phyloP scores from a whole-genome alignment of 305 asterid genomes.

The Coffea humblotiana region DNA sequence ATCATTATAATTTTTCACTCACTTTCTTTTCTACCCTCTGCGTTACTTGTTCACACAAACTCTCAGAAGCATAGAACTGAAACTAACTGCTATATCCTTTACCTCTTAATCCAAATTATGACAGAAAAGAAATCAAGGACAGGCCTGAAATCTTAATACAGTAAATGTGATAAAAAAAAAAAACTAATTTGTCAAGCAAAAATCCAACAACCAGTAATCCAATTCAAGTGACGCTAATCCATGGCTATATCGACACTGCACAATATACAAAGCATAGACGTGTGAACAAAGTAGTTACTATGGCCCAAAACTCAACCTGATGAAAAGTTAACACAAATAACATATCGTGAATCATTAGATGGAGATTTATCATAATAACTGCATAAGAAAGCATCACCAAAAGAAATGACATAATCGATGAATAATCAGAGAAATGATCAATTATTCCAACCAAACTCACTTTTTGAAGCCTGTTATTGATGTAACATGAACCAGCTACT shows the following conservation, averaged over 20 bases:
- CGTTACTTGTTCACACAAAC: neutral
- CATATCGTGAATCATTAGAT: neutral
- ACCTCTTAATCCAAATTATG: neutral
- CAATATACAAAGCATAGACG: neutral
- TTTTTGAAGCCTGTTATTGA: slow-evolving; percentile 70
- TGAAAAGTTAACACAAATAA: neutral
- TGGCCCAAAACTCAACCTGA: neutral
- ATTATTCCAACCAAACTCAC: slow-evolving; percentile 39
- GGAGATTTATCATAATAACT: neutral
- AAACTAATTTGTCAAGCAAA: neutral
- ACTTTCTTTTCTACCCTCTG: neutral
- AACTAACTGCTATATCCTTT: neutral
- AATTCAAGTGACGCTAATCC: neutral
- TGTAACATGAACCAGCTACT: slow-evolving; percentile 77
- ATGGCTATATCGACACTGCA: neutral
- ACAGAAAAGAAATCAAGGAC: neutral
- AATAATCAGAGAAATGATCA: neutral
- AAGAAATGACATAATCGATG: neutral
- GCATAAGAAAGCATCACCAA: neutral
- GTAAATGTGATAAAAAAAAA: neutral
- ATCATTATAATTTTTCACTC: neutral
- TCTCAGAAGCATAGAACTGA: neutral
- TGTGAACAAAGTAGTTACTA: neutral
- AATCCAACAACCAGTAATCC: neutral
- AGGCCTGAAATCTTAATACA: neutral